Base-by-base conservation (phyloP, 805 yeast genomes). In the Middelhovenomyces tepae region DNA sequence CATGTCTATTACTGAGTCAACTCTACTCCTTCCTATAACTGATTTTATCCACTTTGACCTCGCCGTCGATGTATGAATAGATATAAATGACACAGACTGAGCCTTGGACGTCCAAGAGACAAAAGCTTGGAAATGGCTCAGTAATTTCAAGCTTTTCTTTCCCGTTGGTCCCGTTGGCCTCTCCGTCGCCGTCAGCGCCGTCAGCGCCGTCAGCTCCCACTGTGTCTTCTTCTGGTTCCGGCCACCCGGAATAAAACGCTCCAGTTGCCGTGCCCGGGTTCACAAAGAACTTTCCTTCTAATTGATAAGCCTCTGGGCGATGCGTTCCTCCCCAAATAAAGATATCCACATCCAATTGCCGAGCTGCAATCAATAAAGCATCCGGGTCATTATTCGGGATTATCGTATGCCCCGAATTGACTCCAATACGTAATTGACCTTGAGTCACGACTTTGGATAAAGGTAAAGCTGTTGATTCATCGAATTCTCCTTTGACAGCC, bases 211-310 rank as follows among this genome's bases (percentile, higher is more conserved):
- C 52, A 7, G 54, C 62, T 7, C 56, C 60, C 5, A 56, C 59
- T 4, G 53, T 65, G 3, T 67, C 65, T 2, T 69, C 77, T 13
- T 69, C 74, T 2, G 65, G 68, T 5, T 63, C 66, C 37, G 76
- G 76, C 59, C 76, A 73, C 48, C 76, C 78, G 20, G 81, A 69
- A 27, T 70, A 69, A 44, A 70, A 74, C 0, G 96, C 95, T 16
- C 98, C 98, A 0, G 96, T 87, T 26, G 94, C 94, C 51, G 94
- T 80, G 0, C 98, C 98, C 0, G 98, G 97, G 54, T 84, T 89
- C n/a, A 91, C 70, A 50, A 91, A 91, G 54, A 87, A 84, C 57
- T 83, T 84, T 15, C 93, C 94, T 44, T 86, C 97, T 37, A 87
- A 61, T 7, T 91, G 82, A 50, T 86, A 89, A 0, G 96, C 95